Base-by-base conservation (phyloP, 345 rosid species). In the Acer negundo region DNA sequence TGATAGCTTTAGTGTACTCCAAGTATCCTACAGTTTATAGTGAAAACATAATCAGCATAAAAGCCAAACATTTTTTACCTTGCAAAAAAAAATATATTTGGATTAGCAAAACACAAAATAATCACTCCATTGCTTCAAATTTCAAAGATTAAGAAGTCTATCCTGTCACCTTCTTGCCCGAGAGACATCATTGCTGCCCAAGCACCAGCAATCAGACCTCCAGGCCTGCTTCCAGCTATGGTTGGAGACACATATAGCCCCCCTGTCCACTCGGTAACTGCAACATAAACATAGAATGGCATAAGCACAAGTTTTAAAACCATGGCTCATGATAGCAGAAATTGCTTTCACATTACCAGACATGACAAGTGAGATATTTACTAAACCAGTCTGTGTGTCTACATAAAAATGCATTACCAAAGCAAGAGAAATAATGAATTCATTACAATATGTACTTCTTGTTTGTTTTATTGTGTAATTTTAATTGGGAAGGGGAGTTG, bases 241-340 rank as follows among this genome's bases (percentile, higher is more conserved):
- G 97, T 94, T 74, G 97, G 99, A 70, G 97, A 94, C 49, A 96
- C 83, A 79, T 92, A 96, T 26, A 96, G 88, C 77, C 99, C 97
- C 78, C 97, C 99, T 47, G 98, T 89, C 97, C 99, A 96, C 85
- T 92, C 99, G 13, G 97, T 90, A 77, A 95, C 99, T 92, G 88
- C 82, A 79, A 58, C 75, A 81, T 81, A 62, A 42, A 73, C 15
- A 20, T 64, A 56, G 53, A 84, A 74, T n/a, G 10, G 8, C 62
- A 81, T 40, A 59, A 76, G 73, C 77, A 70, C 8, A 31, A 62
- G 49, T 62, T 78, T 77, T 63, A 62, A 67, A 75, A 13, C 22
- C 19, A 68, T 17, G 16, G 58, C 53, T 35, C 38, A 72, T 38
- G 16, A 28, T 46, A 47, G 15, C 38, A 67, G 24, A 24, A 20